Evolutionary conservation across 1,284 basidiomycete species (phyloP).

Genomic region (Sphaerobolus stellatus): DNA sequence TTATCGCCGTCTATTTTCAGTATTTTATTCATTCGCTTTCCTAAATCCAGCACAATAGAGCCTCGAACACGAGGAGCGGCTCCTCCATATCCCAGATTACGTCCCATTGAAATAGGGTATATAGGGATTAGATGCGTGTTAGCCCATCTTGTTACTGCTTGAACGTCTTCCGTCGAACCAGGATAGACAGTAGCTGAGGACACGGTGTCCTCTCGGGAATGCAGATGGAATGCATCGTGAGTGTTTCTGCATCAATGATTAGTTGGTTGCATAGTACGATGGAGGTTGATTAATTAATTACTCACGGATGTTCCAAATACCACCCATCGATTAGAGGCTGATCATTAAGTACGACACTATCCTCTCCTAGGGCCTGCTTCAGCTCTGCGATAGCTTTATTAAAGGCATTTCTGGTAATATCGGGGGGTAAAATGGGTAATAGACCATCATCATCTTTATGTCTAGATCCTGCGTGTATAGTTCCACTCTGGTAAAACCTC

Average conservation of each 20-base stretch:
- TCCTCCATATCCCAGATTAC: constrained; percentile 7
- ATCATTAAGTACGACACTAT: constrained; percentile 5
- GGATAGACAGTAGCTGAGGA: not conserved
- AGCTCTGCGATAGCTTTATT: constrained; percentile 4
- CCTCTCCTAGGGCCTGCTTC: not conserved
- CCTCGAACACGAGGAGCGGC: constrained; percentile 6
- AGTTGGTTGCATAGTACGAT: too few species aligned
- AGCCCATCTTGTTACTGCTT: not conserved
- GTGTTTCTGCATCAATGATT: too few species aligned
- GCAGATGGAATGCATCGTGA: constrained; percentile 6
- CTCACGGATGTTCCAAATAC: constrained; percentile 9
- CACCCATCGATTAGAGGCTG: constrained; percentile 2
- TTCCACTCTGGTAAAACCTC: too few species aligned
- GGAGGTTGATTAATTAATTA: not conserved
- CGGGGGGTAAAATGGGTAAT: constrained; percentile 3
- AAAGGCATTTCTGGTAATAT: not conserved
- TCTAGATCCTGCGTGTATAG: too few species aligned
- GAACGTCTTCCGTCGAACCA: constrained; percentile 3
- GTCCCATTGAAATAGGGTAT: constrained; percentile 7
- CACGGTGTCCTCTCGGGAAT: constrained; percentile 1
- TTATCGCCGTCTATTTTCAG: constrained; percentile 5
- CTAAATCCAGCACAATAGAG: constrained; percentile 2
- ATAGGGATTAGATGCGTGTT: constrained; percentile 6
- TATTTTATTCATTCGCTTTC: constrained; percentile 5
- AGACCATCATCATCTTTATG: not conserved